Evolutionary conservation across 345 rosid species (phyloP), one percentile per base, ranked within the genome.

Genomic region (Salix viminalis): DNA sequence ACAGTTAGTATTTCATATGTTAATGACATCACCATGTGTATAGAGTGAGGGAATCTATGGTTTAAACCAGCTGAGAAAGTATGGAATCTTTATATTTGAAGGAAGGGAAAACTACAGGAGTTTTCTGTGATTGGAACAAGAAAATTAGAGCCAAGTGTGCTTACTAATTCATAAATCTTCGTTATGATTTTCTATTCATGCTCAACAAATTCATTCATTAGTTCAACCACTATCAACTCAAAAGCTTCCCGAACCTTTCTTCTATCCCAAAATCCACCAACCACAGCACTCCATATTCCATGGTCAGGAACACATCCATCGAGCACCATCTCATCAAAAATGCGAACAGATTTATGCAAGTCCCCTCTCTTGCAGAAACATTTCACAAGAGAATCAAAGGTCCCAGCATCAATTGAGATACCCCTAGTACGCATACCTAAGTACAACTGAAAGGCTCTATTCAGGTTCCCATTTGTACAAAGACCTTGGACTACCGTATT

Each of bases 401-500:
- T 89, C 11, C 36, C 82, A 16, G 56, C 69, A 67, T 90, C 90
- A 70, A 89, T 70, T 1, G 92, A 90, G 74, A 91, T 89, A n/a
- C 96, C 91, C 78, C 91, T 82, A 41, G 86, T 81, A 54, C 87
- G 87, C 94, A 89, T 89, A 81, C 91, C 84, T 65, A 88, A 81
- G 82, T 90, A 93, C 80, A 89, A 79, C 39, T 78, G 83, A 81
- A 84, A 88, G 5, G 96, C 92, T 26, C 90, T 90, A 80, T 79
- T 76, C 69, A 73, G 79, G 79, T 86, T 80, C 48, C 71, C 78
- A 58, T 69, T 73, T n/a, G 66, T 54, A 82, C 88, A 83, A 79
- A 91, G 92, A 74, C 96, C 96, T 79, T 61, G 81, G 71, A 87
- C 87, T 30, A 90, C 93, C 58, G 32, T 85, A 86, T 90, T 91